Evolutionary conservation across 2,329 filamentous ascomycete genomes (phyloP).

Genomic region (Pestalotiopsis sp.): DNA sequence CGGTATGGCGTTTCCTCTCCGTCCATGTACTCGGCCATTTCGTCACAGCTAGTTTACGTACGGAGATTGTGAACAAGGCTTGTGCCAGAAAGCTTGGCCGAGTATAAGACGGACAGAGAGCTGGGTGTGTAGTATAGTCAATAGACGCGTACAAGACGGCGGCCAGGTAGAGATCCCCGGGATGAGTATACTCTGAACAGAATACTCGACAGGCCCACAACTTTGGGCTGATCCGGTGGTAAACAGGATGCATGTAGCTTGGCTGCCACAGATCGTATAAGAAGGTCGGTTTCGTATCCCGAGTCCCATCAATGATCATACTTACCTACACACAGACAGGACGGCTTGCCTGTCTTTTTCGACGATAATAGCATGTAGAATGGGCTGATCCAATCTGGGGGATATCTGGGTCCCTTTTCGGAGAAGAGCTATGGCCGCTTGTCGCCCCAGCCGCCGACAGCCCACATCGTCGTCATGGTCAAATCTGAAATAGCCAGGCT

Average conservation of each 20-base stretch:
- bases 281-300: neutral
- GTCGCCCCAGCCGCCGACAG: neutral
- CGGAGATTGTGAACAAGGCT: neutral
- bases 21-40: too few relatives aligned
- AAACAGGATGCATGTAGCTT: too few relatives aligned
- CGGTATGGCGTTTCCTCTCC: too few relatives aligned
- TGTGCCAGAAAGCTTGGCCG: neutral
- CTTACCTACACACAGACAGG: neutral
- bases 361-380: neutral
- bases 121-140: neutral
- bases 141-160: neutral
- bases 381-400: neutral
- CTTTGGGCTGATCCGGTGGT: too few relatives aligned
- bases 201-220: too few relatives aligned
- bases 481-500: conserved; percentile 7
- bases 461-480: conserved; percentile 11
- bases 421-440: conserved; percentile 6
- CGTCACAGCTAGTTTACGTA: too few relatives aligned
- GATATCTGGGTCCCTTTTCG: neutral
- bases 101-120: neutral
- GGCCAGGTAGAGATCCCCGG: too few relatives aligned
- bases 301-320: neutral
- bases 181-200: too few relatives aligned
- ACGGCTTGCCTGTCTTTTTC: neutral
- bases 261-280: too few relatives aligned